Percentiles rank a stretch among this genome's conserved stretches.
Conservation (phyloP, 164 flowering plant species). For the Annona squamosa region DNA sequence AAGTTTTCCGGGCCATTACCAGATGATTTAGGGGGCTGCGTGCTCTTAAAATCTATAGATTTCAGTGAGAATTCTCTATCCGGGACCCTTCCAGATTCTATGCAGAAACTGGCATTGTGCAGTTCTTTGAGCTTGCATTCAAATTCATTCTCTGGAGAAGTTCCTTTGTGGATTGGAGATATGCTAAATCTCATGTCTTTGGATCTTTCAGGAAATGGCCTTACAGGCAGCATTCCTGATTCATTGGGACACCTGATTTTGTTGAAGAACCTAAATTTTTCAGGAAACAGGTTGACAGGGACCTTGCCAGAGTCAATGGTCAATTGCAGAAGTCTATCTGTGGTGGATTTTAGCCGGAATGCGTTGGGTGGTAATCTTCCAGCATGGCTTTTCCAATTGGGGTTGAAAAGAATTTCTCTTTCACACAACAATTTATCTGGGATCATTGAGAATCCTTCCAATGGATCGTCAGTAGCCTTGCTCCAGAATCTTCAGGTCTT, state of each 20-base stretch:
- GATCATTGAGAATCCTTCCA: constrained; percentile 15
- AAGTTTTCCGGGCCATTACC: constrained; percentile 57
- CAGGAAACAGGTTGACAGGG: constrained; percentile 52
- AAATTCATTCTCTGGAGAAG: constrained; percentile 49
- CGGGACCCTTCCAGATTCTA: constrained; percentile 57
- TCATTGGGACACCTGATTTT: constrained; percentile 49
- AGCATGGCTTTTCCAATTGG: constrained; percentile 51
- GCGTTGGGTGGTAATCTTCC: constrained; percentile 52
- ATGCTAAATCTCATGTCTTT: constrained; percentile 55
- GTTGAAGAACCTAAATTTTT: constrained; percentile 50
- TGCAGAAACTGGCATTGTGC: constrained; percentile 58
- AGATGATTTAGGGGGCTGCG: constrained; percentile 64
- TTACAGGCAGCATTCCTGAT: constrained; percentile 60
- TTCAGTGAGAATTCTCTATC: constrained; percentile 61
- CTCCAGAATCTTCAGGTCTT: constrained; percentile 32
- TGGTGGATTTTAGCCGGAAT: constrained; percentile 61
- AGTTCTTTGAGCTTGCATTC: constrained; percentile 40
- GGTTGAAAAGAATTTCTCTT: constrained; percentile 25
- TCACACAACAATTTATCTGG: constrained; percentile 36
- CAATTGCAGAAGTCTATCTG: constrained; percentile 38
- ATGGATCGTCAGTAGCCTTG: constrained; percentile 16
- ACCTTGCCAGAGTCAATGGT: constrained; percentile 56
- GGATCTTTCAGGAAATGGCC: constrained; percentile 71
- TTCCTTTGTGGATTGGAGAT: constrained; percentile 77
- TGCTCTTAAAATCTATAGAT: constrained; percentile 50